These are phyloP conservation scores for Suhomyces maxii DNA, from an alignment of 1,139 yeast species.

Conservation along the genomic window DNA sequence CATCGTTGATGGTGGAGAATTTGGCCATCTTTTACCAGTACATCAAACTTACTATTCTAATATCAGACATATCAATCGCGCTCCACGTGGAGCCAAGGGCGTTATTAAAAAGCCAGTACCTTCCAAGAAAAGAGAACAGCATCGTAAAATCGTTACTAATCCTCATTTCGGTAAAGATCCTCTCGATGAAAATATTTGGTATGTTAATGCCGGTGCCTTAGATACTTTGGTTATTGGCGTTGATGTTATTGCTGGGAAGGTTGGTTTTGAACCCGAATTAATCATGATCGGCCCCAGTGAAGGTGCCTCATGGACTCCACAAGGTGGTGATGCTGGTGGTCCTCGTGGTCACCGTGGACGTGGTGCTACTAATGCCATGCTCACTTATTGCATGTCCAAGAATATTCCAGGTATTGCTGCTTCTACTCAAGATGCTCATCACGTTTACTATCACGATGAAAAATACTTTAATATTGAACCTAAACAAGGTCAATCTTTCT, in stretches of 20 bases:
- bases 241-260: conserved; percentile 37
- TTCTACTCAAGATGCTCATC: conserved; percentile 29
- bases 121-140: background rate
- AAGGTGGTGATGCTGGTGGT: conserved; percentile 1
- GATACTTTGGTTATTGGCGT: conserved; percentile 33
- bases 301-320: conserved; percentile 22
- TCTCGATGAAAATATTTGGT: conserved; percentile 38
- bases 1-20: conserved; percentile 34
- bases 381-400: conserved; percentile 17
- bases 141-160: conserved; percentile 2
- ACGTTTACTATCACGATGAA: conserved; percentile 38
- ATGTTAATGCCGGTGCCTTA: conserved; percentile 35
- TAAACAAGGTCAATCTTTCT: conserved; percentile 9
- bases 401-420: conserved; percentile 31
- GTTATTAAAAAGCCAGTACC: conserved; percentile 12
- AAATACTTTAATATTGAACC: conserved; percentile 20
- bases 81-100: conserved; percentile 22
- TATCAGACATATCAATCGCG: conserved; percentile 17
- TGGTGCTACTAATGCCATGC: conserved; percentile 9
- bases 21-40: conserved; percentile 34
- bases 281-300: conserved; percentile 44
- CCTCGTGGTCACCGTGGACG: conserved; percentile 6
- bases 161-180: conserved; percentile 36
- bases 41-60: conserved; percentile 33
- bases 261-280: conserved; percentile 36